A percentile compares a stretch with the other conserved stretches of the same genome.
Conservation (phyloP, 768 basidiomycete species). For the Tylopilus felleus region DNA sequence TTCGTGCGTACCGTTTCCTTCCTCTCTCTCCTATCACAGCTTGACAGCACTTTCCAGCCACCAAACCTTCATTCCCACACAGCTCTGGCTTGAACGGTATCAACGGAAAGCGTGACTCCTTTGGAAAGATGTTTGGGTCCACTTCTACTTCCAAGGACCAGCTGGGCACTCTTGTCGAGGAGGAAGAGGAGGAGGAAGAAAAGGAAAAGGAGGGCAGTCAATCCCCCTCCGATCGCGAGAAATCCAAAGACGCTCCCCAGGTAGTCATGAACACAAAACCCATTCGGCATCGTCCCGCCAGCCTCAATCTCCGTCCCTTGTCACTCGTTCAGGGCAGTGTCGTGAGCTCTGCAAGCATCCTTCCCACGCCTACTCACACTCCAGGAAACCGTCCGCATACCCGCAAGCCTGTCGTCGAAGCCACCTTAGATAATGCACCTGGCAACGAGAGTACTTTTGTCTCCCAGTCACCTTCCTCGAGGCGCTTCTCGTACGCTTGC, state of each 20-base stretch:
- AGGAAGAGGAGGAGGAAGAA: conserved; percentile 86
- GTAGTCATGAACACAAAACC: conserved; percentile 36
- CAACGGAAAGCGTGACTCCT: conserved; percentile 75
- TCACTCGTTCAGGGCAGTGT: conserved; percentile 61
- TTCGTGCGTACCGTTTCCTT: conserved; percentile 48
- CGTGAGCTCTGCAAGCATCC: conserved; percentile 32
- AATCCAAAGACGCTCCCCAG: conserved; percentile 20
- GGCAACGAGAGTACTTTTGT: neutral
- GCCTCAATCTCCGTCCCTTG: conserved; percentile 64
- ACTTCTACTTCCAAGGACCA: conserved; percentile 71
- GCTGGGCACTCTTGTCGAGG: conserved; percentile 75
- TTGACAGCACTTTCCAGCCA: conserved; percentile 38
- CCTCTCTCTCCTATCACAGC: neutral
- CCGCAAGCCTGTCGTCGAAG: conserved; percentile 30
- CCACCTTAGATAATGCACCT: conserved; percentile 7
- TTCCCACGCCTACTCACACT: conserved; percentile 55
- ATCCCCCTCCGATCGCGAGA: conserved; percentile 10
- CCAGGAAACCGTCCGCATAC: conserved; percentile 45
- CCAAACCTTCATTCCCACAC: conserved; percentile 58
- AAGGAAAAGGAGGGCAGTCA: conserved; percentile 52
- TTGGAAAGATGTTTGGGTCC: conserved; percentile 60
- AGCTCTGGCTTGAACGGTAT: conserved; percentile 37
- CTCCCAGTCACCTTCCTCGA: conserved; percentile 17
- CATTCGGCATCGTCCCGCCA: conserved; percentile 61
- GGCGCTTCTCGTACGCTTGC: conserved; percentile 27